Conservation (phyloP, 139 green algal genomes). For the Haematococcus sp. region DNA sequence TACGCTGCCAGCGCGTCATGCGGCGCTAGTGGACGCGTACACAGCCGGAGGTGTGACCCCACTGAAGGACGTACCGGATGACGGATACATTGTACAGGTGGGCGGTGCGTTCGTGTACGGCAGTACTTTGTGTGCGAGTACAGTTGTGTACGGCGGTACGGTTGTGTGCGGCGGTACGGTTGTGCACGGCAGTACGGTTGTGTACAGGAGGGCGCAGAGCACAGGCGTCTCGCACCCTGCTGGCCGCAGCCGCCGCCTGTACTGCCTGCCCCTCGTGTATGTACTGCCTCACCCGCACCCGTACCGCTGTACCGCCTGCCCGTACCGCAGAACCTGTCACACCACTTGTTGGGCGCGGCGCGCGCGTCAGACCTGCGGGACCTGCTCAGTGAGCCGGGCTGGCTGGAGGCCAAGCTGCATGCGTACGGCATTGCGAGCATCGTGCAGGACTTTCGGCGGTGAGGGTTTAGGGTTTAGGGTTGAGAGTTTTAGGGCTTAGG, state of each 20-base stretch:
- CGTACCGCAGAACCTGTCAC: slow-evolving; percentile 58
- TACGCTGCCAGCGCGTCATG: slow-evolving; percentile 9
- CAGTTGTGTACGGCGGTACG: no score
- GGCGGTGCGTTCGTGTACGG: neutral
- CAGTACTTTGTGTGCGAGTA: no score
- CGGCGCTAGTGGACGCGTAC: slow-evolving; percentile 14
- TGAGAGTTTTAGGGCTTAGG: no score
- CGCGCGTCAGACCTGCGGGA: slow-evolving; percentile 36
- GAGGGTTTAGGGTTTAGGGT: no score
- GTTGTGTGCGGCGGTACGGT: no score
- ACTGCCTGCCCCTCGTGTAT: no score
- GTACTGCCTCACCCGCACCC: no score
- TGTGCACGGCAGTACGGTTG: no score
- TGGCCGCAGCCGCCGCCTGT: no score
- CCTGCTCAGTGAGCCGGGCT: slow-evolving; percentile 64
- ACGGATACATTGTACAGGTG: slow-evolving; percentile 75
- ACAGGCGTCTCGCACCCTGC: no score
- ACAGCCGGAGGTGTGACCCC: neutral
- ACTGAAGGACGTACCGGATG: slow-evolving; percentile 44
- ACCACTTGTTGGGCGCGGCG: slow-evolving; percentile 63
- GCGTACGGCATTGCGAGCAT: slow-evolving; percentile 59
- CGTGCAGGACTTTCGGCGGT: slow-evolving; percentile 75
- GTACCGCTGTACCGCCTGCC: no score
- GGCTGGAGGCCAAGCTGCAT: slow-evolving; percentile 79
- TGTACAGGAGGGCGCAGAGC: no score